Evolutionary conservation across 2,329 filamentous ascomycete species (phyloP), one percentile per base, ranked within the genome.

Genomic region (Botryosphaeria agaves): DNA sequence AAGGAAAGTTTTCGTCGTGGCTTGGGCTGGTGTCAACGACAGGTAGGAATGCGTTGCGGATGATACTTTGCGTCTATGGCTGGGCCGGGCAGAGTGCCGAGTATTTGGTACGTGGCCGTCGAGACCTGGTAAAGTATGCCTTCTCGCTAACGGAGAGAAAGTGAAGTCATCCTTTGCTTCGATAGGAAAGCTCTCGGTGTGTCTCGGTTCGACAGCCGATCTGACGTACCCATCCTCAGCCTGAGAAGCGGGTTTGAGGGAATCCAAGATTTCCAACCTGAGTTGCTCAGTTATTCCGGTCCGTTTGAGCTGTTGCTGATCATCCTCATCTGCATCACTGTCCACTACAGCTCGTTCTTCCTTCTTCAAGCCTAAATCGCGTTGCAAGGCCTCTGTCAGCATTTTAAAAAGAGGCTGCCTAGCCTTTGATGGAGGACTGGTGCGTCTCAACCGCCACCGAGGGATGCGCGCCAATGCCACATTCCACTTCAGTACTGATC

Each of bases 391-490:
- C 16, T 56, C 43, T 9, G 52, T 52, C 4, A 62, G 40, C 0
- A 51, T 45, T 32, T 57, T 48, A 5, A 62, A 38, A 18, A 64
- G 56, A 5, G 53, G 55, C 31, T 57, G 55, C 14, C 48, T 51
- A 30, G 56, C 52, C 38, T 49, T 51, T 20, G 56, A 52, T 14
- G 57, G 48, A 17, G 56, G 52, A 3, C 56, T 57, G 8, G 63
- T 56, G 32, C 74, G 70, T 41, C 72, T 69, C 43, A 95, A 85
- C 26, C 85, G 79, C 83, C 87, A 94, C 42, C 74, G 83, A 2
- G 89, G 89, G 12, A 95, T 81, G 34, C 87, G 69, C 30, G 87
- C 85, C 36, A 98, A 59, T 16, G 76, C 69, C 31, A 95, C 77
- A 27, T 81, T 84, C 79, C 82, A 91, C 42, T 66, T 68, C 20